Percentiles rank a stretch among this genome's conserved stretches.
Evolutionary conservation across 345 rosid species (phyloP).

Genomic region (Gossypium sturtianum): DNA sequence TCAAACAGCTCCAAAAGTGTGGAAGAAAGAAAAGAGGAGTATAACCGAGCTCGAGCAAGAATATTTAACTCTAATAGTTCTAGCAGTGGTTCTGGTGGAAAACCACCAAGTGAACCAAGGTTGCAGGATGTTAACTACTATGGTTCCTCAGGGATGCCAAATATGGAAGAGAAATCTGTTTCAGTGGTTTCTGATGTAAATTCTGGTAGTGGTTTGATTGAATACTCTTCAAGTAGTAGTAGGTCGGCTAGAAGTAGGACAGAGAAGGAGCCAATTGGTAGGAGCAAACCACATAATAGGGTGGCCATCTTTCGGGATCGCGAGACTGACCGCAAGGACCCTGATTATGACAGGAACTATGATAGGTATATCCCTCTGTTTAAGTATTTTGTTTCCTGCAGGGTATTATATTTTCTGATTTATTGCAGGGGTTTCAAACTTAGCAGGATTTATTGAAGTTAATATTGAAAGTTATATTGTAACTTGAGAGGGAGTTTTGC

Average conservation of each 20-base stretch:
- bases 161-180: slow-evolving; percentile 41
- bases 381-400: neutral
- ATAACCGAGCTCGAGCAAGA: slow-evolving; percentile 72
- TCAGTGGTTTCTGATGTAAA: slow-evolving; percentile 38
- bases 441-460: neutral
- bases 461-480: neutral
- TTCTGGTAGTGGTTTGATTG: slow-evolving; percentile 39
- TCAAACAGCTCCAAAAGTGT: slow-evolving; percentile 54
- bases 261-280: slow-evolving; percentile 57
- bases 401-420: neutral
- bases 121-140: slow-evolving; percentile 36
- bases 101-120: slow-evolving; percentile 42
- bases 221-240: slow-evolving; percentile 45
- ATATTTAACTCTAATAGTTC: slow-evolving; percentile 50
- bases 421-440: neutral
- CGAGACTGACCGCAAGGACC: slow-evolving; percentile 67
- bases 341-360: slow-evolving; percentile 79
- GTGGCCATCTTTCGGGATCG: slow-evolving; percentile 83
- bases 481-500: neutral
- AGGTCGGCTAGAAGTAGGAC: slow-evolving; percentile 49
- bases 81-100: slow-evolving; percentile 28
- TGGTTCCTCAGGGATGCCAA: slow-evolving; percentile 31
- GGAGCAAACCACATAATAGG: slow-evolving; percentile 45
- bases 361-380: slow-evolving; percentile 39
- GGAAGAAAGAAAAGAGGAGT: slow-evolving; percentile 84